phyloP scores from a whole-genome alignment of 1,284 basidiomycete species.

The Gomphus bonarii region DNA sequence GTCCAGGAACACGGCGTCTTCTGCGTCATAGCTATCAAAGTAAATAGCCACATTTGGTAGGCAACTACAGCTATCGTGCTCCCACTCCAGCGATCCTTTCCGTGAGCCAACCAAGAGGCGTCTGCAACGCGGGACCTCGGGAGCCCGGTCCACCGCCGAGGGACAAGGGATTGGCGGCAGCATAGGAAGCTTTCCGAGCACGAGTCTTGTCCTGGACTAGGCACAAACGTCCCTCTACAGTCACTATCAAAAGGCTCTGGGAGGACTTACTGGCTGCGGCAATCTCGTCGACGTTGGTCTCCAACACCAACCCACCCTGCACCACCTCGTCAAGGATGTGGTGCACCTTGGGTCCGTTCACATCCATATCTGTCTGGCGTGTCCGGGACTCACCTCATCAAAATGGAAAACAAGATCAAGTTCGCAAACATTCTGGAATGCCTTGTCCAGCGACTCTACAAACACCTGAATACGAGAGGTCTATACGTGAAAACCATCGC shows the following conservation, averaged over 20 bases:
- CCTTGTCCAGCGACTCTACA: constrained; percentile 90
- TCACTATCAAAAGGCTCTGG: background rate
- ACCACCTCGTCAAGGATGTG: constrained; percentile 93
- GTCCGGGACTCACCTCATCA: constrained; percentile 63
- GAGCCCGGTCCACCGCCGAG: constrained; percentile 49
- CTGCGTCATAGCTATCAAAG: background rate
- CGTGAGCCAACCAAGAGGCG: constrained; percentile 74
- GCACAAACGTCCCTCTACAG: background rate
- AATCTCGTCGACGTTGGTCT: constrained; percentile 94
- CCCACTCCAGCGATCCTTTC: constrained; percentile 56
- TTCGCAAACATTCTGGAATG: constrained; percentile 98
- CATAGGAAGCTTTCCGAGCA: constrained; percentile 63
- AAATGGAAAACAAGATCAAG: constrained; percentile 98
- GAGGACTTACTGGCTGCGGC: constrained; percentile 53
- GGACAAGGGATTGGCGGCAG: constrained; percentile 67
- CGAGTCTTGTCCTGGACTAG: constrained; percentile 59
- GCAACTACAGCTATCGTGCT: constrained; percentile 22
- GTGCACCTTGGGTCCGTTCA: constrained; percentile 55
- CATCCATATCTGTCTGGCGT: constrained; percentile 1
- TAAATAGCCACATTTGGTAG: too few relatives aligned
- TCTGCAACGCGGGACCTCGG: constrained; percentile 50
- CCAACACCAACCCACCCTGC: constrained; percentile 95
- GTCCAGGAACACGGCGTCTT: background rate
- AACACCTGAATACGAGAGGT: constrained; percentile 55
- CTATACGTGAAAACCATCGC: background rate